These are phyloP conservation scores for Epichloe aotearoae DNA, from an alignment of 2,329 filamentous ascomycete genomes.

Conservation along the genomic window DNA sequence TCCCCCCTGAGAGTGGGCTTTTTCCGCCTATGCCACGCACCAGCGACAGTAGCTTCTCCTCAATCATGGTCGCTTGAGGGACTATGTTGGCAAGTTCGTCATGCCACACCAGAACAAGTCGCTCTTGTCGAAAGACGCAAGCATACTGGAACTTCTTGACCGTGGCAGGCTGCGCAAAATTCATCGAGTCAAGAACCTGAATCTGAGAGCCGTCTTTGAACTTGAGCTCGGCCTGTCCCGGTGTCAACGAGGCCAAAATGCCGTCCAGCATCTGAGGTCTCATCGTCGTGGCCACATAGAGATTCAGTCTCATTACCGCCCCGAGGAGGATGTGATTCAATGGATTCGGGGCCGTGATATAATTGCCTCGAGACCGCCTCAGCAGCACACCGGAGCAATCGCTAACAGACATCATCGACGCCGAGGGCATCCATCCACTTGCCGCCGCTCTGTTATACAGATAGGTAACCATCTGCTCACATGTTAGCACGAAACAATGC, in stretches of 20 bases:
- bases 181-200: conserved; percentile 31
- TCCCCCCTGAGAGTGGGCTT: neutral
- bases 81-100: conserved; percentile 27
- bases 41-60: conserved; percentile 20
- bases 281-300: conserved; percentile 35
- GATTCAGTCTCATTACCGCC: conserved; percentile 30
- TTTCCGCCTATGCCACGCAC: conserved; percentile 1
- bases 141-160: conserved; percentile 30
- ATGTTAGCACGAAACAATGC: neutral
- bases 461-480: conserved; percentile 18
- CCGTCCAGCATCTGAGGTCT: conserved; percentile 31
- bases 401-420: conserved; percentile 7
- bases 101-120: conserved; percentile 29
- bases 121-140: conserved; percentile 28
- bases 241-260: conserved; percentile 27
- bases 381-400: conserved; percentile 24
- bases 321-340: conserved; percentile 24
- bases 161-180: conserved; percentile 22
- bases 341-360: conserved; percentile 26
- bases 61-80: conserved; percentile 20
- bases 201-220: conserved; percentile 29
- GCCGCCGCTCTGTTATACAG: conserved; percentile 16
- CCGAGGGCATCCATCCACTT: conserved; percentile 17
- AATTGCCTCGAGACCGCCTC: conserved; percentile 25
- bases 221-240: conserved; percentile 27